These are phyloP conservation scores for Diaporthe sp. DNA, from an alignment of 2,329 filamentous ascomycete species.

Conservation along the genomic window DNA sequence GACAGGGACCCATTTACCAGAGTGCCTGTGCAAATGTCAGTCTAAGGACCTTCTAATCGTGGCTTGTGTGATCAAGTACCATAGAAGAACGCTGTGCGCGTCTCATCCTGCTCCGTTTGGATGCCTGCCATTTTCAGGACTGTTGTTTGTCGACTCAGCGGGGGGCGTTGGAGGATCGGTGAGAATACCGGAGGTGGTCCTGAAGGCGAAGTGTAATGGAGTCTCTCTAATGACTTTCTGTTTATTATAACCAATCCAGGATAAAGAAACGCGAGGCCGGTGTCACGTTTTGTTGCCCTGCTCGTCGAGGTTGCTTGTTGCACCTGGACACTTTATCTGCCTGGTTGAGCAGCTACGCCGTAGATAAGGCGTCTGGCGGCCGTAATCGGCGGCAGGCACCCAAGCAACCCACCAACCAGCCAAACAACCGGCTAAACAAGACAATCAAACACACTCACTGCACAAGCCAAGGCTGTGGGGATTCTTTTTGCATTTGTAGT, in stretches of 20 bases:
- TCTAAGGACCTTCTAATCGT: background rate
- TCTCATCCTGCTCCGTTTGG: slow-evolving; percentile 34
- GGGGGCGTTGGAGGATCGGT: background rate
- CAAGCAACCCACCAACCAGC: background rate
- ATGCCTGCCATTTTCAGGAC: background rate
- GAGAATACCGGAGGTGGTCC: background rate
- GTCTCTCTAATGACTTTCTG: background rate
- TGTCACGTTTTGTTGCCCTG: background rate
- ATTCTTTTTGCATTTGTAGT: background rate
- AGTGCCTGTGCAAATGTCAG: slow-evolving; percentile 54
- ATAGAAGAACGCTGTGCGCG: slow-evolving; percentile 68
- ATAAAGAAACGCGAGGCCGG: background rate
- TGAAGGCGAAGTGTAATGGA: background rate
- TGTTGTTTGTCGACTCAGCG: background rate
- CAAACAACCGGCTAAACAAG: background rate
- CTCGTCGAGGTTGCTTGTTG: background rate
- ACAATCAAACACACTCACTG: background rate
- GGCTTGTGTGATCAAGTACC: slow-evolving; percentile 54
- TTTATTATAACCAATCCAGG: background rate
- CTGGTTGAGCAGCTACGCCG: background rate
- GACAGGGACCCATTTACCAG: slow-evolving; percentile 47
- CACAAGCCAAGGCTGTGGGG: background rate
- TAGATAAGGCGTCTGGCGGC: background rate
- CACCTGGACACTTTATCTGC: background rate
- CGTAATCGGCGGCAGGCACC: background rate